phyloP scores from a whole-genome alignment of 345 rosid genomes.

The Fremontodendron californicum region DNA sequence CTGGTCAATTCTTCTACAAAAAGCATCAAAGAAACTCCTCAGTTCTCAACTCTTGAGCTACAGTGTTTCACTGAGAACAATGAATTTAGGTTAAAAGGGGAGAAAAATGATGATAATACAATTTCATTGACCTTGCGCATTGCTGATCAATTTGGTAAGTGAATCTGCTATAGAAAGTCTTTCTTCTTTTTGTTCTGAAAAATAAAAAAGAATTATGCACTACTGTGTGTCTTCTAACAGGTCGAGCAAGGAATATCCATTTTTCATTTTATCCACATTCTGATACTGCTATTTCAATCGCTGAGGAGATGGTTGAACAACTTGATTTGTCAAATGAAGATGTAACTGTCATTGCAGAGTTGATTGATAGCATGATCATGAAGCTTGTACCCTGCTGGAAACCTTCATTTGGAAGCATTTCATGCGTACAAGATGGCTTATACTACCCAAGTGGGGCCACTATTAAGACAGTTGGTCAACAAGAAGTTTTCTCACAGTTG shows the following conservation, averaged over 20 bases:
- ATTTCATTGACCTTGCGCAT: constrained; percentile 56
- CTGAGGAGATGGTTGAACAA: constrained; percentile 88
- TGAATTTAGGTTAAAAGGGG: constrained; percentile 56
- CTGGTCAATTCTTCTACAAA: constrained; percentile 34
- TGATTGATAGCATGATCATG: constrained; percentile 62
- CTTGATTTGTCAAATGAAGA: constrained; percentile 60
- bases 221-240: constrained; percentile 12
- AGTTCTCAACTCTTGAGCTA: constrained; percentile 43
- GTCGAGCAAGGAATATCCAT: constrained; percentile 55
- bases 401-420: constrained; percentile 20
- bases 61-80: constrained; percentile 39
- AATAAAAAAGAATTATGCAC: neutral
- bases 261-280: constrained; percentile 63
- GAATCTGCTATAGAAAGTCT: neutral
- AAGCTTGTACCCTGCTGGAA: constrained; percentile 44
- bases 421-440: constrained; percentile 22
- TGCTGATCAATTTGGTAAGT: constrained; percentile 51
- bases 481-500: constrained; percentile 15
- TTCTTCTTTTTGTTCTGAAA: neutral
- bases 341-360: constrained; percentile 56
- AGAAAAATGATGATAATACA: constrained; percentile 40
- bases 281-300: constrained; percentile 68
- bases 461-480: constrained; percentile 2
- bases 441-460: neutral
- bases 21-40: constrained; percentile 38